Conservation (phyloP, 805 yeast genomes). For the Saccharomyces paradoxus region DNA sequence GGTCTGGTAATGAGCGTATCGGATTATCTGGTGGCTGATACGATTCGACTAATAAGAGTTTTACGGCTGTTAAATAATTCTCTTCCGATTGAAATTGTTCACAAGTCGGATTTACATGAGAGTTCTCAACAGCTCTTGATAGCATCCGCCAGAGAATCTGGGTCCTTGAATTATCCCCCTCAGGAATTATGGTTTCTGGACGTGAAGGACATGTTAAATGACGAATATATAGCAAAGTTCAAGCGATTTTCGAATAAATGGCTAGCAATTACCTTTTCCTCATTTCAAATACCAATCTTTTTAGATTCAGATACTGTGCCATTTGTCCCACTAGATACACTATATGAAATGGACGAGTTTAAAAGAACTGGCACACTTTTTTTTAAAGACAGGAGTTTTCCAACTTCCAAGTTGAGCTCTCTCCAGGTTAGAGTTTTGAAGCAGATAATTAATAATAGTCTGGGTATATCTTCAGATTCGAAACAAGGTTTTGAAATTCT, state of each 20-base stretch:
- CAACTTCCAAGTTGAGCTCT: neutral
- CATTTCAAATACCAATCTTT: slow-evolving; percentile 41
- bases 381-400: slow-evolving; percentile 20
- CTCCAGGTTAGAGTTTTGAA: neutral
- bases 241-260: slow-evolving; percentile 35
- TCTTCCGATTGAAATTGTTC: slow-evolving; percentile 18
- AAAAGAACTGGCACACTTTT: slow-evolving; percentile 13
- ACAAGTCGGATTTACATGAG: slow-evolving; percentile 10
- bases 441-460: neutral
- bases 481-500: slow-evolving; percentile 13
- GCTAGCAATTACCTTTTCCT: slow-evolving; percentile 46
- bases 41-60: slow-evolving; percentile 5
- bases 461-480: slow-evolving; percentile 13
- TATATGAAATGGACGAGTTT: slow-evolving; percentile 12
- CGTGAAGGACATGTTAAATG: neutral
- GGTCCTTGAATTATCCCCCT: slow-evolving; percentile 11
- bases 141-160: slow-evolving; percentile 8
- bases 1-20: neutral
- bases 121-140: slow-evolving; percentile 3
- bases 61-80: slow-evolving; percentile 11
- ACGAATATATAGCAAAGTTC: slow-evolving; percentile 6
- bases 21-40: neutral
- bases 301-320: slow-evolving; percentile 45
- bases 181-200: slow-evolving; percentile 3
- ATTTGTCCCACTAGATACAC: slow-evolving; percentile 31